Evolutionary conservation across 148 eudicot genomes (phyloP).

Genomic region (Silene conica): DNA sequence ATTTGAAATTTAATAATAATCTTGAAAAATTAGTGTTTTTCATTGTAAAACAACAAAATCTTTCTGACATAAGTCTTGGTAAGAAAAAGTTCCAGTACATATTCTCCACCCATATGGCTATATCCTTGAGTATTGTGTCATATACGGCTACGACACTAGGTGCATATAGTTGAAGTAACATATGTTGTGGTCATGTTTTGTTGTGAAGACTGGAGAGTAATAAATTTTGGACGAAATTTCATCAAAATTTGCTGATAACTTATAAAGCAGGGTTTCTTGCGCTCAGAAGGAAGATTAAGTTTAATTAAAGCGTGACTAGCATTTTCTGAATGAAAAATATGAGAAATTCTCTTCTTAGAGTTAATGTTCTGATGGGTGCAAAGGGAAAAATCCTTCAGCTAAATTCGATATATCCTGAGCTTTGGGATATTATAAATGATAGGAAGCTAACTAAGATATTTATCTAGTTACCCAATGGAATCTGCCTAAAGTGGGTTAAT

Average conservation of each 20-base stretch:
- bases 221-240: not conserved
- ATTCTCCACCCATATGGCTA: too few relatives aligned
- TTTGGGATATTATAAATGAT: not conserved
- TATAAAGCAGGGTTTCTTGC: too few relatives aligned
- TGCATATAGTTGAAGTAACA: too few relatives aligned
- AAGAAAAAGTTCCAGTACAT: too few relatives aligned
- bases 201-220: not conserved
- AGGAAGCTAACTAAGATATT: too few relatives aligned
- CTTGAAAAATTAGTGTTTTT: too few relatives aligned
- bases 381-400: not conserved
- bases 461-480: too few relatives aligned
- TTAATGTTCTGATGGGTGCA: not conserved
- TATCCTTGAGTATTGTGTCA: too few relatives aligned
- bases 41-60: too few relatives aligned
- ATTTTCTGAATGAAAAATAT: not conserved
- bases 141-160: too few relatives aligned
- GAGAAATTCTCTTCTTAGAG: not conserved
- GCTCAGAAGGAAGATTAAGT: not conserved
- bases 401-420: not conserved
- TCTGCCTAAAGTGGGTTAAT: not conserved
- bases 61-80: too few relatives aligned
- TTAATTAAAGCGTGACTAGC: not conserved
- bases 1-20: too few relatives aligned
- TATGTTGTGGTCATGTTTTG: conserved; percentile 12
- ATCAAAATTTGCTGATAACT: not conserved